phyloP scores from a whole-genome alignment of 2,329 filamentous ascomycete genomes.

The Talaromyces sp. region DNA sequence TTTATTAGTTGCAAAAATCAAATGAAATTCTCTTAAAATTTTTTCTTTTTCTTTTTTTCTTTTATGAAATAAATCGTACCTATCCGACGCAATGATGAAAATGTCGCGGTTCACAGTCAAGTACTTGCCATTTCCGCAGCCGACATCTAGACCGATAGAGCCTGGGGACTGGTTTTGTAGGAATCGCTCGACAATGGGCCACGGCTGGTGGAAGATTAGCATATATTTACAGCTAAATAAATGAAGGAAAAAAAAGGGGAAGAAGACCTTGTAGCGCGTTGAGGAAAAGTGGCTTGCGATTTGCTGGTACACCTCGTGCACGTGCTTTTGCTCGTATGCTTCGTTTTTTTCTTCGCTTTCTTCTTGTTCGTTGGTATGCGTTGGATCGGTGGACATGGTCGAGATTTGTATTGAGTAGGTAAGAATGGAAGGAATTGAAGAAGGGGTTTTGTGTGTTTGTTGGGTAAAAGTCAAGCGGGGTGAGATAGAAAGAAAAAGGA shows the following conservation, averaged over 20 bases:
- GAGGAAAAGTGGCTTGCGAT: slow-evolving; percentile 46
- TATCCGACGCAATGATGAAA: slow-evolving; percentile 79
- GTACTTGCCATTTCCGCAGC: slow-evolving; percentile 97
- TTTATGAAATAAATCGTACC: slow-evolving; percentile 49
- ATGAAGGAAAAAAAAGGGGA: slow-evolving; percentile 2
- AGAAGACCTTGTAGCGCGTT: slow-evolving; percentile 57
- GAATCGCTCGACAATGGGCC: slow-evolving; percentile 84
- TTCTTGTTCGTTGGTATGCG: not conserved
- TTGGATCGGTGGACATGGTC: not conserved
- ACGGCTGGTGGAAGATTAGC: slow-evolving; percentile 53
- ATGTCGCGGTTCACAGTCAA: slow-evolving; percentile 70
- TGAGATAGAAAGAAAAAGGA: not conserved
- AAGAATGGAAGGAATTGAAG: not conserved
- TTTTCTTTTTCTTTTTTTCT: too few relatives aligned
- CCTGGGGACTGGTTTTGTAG: slow-evolving; percentile 61
- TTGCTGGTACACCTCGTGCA: slow-evolving; percentile 78
- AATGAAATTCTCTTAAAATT: too few relatives aligned
- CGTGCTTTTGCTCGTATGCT: slow-evolving; percentile 75
- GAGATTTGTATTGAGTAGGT: not conserved
- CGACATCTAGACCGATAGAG: slow-evolving; percentile 79
- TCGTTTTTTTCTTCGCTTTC: slow-evolving; percentile 12
- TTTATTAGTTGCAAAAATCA: not conserved
- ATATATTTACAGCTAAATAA: slow-evolving; percentile 1
- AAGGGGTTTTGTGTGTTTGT: not conserved
- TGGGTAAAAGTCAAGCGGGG: not conserved